Evolutionary conservation across 345 rosid genomes (phyloP).

Genomic region (Theobroma cacao): DNA sequence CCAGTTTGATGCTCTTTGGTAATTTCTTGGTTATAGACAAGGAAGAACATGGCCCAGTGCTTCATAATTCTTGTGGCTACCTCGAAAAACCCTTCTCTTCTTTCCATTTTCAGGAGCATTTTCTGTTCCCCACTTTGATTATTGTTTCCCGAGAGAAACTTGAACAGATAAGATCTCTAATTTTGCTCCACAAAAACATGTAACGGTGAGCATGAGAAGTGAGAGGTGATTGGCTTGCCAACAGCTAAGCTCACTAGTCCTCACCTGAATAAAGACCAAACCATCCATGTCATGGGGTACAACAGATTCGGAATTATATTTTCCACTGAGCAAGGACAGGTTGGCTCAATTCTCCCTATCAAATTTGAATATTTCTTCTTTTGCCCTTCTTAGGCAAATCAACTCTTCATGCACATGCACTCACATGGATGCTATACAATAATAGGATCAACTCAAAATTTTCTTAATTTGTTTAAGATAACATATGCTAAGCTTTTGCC

Average conservation of each 20-base stretch:
- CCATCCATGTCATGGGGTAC: constrained; percentile 21
- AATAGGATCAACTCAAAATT: background rate
- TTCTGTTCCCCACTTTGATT: background rate
- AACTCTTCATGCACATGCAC: background rate
- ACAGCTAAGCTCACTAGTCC: constrained; percentile 26
- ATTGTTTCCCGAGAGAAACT: background rate
- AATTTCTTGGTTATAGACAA: background rate
- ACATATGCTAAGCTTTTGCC: background rate
- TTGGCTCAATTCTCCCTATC: background rate
- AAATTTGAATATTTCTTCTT: background rate
- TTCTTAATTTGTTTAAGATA: background rate
- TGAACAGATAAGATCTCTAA: constrained; percentile 46
- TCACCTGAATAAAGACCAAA: constrained; percentile 28
- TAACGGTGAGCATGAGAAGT: constrained; percentile 20
- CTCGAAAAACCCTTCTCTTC: background rate
- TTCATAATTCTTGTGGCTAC: background rate
- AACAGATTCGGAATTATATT: background rate
- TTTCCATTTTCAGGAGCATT: background rate
- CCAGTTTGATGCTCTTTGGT: background rate
- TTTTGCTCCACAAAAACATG: constrained; percentile 44
- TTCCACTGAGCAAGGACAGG: background rate
- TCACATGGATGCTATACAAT: background rate
- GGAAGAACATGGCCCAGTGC: background rate
- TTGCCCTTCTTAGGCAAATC: background rate
- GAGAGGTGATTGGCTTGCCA: constrained; percentile 17